phyloP scores from a whole-genome alignment of 768 basidiomycete species.

The Pulveroboletus sp. region DNA sequence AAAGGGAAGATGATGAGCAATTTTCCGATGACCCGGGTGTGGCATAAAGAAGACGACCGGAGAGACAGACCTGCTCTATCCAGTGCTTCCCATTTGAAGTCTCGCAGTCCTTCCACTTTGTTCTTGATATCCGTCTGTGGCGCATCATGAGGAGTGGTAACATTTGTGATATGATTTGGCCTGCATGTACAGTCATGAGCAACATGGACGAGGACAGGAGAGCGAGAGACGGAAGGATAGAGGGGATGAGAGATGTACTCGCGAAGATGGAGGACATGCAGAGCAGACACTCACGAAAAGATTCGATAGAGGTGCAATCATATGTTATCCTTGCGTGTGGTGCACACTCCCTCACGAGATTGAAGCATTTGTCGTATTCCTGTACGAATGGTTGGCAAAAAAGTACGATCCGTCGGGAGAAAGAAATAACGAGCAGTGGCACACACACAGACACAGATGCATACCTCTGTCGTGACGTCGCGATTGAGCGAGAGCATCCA shows the following conservation, averaged over 20 bases:
- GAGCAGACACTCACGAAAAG: constrained; percentile 51
- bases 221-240: neutral
- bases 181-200: constrained; percentile 31
- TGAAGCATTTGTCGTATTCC: constrained; percentile 71
- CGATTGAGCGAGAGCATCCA: constrained; percentile 80
- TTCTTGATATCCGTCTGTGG: constrained; percentile 70
- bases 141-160: constrained; percentile 83
- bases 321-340: constrained; percentile 51
- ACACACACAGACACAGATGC: neutral
- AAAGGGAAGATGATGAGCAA: neutral
- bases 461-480: constrained; percentile 61
- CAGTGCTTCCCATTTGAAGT: constrained; percentile 68
- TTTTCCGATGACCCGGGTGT: neutral
- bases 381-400: constrained; percentile 25
- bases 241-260: neutral
- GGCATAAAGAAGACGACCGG: neutral
- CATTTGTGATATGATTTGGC: constrained; percentile 67
- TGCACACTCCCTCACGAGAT: constrained; percentile 56
- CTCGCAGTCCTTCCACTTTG: constrained; percentile 65
- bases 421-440: neutral
- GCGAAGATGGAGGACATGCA: neutral
- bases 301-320: constrained; percentile 54
- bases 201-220: neutral
- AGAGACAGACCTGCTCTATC: constrained; percentile 66
- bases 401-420: neutral